Conservation (phyloP, 1,139 yeast species). For the Sugiyamaella sp. region DNA sequence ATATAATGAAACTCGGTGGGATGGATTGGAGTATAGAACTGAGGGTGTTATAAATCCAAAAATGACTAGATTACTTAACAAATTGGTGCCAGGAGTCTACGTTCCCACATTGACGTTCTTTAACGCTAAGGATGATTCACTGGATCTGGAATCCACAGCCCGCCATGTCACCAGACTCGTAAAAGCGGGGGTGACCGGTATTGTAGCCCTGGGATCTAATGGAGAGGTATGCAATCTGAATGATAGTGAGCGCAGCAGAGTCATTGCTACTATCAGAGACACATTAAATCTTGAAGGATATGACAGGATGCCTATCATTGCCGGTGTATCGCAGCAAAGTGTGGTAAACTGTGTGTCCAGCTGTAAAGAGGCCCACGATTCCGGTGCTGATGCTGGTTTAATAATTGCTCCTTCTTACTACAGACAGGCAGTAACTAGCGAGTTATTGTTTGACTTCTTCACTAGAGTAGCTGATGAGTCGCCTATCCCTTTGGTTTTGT, state of each 20-base stretch:
- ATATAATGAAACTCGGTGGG: background rate
- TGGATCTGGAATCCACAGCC: conserved; percentile 9
- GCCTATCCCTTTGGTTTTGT: conserved; percentile 49
- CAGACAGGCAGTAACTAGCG: conserved; percentile 10
- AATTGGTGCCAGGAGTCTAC: conserved; percentile 16
- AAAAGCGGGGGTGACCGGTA: conserved; percentile 21
- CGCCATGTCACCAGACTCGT: conserved; percentile 14
- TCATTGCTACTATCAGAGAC: conserved; percentile 42
- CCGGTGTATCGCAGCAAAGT: conserved; percentile 40
- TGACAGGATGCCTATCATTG: conserved; percentile 44
- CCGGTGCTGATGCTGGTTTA: conserved; percentile 19
- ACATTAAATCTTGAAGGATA: conserved; percentile 41
- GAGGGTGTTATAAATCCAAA: background rate
- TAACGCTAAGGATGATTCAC: conserved; percentile 15
- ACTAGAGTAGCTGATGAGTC: conserved; percentile 46
- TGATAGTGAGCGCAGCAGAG: conserved; percentile 44
- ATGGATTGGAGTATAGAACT: background rate
- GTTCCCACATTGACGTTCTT: conserved; percentile 17
- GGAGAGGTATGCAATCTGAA: conserved; percentile 53
- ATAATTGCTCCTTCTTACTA: conserved; percentile 18
- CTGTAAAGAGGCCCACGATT: conserved; percentile 13
- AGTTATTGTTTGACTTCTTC: conserved; percentile 14
- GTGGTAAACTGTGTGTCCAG: conserved; percentile 10
- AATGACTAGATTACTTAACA: conserved; percentile 17
- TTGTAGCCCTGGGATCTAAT: conserved; percentile 26